Evolutionary conservation across 148 eudicot genomes (phyloP).

Genomic region (Heliosperma pusillum): DNA sequence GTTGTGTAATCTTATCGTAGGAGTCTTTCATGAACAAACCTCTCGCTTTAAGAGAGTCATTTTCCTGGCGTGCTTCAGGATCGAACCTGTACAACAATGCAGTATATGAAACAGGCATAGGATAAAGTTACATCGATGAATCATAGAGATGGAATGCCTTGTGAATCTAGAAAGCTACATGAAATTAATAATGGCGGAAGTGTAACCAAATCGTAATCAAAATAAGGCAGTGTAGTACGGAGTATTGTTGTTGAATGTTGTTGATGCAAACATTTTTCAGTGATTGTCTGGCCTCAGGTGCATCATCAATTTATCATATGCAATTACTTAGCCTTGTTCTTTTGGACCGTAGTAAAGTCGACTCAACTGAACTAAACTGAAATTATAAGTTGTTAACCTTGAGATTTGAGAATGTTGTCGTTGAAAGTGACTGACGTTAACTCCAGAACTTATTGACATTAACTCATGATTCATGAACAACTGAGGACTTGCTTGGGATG

Average conservation of each 20-base stretch:
- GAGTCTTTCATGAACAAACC: not conserved
- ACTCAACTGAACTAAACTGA: too few relatives aligned
- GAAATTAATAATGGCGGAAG: not conserved
- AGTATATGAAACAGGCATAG: not conserved
- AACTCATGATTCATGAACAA: too few relatives aligned
- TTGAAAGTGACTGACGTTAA: too few relatives aligned
- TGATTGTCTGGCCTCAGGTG: not conserved
- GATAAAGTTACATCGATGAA: not conserved
- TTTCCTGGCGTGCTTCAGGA: not conserved
- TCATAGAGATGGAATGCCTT: not conserved
- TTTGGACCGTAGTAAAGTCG: too few relatives aligned
- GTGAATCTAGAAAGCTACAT: not conserved
- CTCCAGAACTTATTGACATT: too few relatives aligned
- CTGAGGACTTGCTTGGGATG: too few relatives aligned
- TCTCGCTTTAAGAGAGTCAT: not conserved
- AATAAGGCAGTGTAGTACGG: not conserved
- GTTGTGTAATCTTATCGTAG: not conserved
- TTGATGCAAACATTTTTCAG: constrained; percentile 11
- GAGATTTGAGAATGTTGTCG: too few relatives aligned
- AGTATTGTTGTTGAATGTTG: not conserved
- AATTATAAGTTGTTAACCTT: too few relatives aligned
- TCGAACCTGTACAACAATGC: not conserved
- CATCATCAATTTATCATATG: too few relatives aligned
- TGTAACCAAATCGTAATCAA: not conserved
- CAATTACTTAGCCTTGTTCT: too few relatives aligned